Evolutionary conservation across 805 yeast species (phyloP).

Genomic region (Kuraishia floccosa): DNA sequence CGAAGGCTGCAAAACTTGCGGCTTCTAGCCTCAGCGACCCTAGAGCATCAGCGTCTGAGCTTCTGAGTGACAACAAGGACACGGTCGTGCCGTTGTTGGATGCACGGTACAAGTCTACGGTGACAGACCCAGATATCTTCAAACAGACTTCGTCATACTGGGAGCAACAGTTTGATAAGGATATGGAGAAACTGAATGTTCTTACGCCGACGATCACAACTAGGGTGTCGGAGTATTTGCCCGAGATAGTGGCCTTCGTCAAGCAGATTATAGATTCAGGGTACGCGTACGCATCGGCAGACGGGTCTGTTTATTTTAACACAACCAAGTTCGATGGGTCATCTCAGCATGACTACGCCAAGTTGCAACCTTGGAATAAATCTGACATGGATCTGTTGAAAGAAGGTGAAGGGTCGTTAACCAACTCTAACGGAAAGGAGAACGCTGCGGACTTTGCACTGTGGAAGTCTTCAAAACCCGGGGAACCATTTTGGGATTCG

Average conservation of each 20-base stretch:
- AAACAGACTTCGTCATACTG: constrained; percentile 75
- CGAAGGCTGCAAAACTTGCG: constrained; percentile 50
- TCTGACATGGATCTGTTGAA: constrained; percentile 76
- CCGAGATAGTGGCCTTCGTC: constrained; percentile 80
- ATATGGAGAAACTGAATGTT: constrained; percentile 80
- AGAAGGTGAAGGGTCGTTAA: constrained; percentile 90
- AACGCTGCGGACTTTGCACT: constrained; percentile 85
- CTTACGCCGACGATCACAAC: constrained; percentile 79
- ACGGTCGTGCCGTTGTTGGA: constrained; percentile 70
- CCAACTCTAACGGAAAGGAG: constrained; percentile 45
- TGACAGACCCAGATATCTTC: constrained; percentile 80
- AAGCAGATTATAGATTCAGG: constrained; percentile 66
- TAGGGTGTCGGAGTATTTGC: constrained; percentile 90
- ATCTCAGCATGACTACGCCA: constrained; percentile 77
- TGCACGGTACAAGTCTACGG: constrained; percentile 55
- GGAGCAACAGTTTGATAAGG: constrained; percentile 78
- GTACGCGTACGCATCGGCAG: constrained; percentile 70
- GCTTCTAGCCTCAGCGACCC: constrained; percentile 27
- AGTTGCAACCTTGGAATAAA: constrained; percentile 96
- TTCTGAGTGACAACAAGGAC: constrained; percentile 51
- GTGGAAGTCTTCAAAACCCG: constrained; percentile 95
- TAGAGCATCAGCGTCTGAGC: constrained; percentile 14
- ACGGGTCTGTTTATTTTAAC: constrained; percentile 96
- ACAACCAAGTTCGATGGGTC: constrained; percentile 68
- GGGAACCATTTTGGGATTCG: constrained; percentile 93